Conservation (phyloP, 2,329 filamentous ascomycete species). For the Furcasterigmium sp. region DNA sequence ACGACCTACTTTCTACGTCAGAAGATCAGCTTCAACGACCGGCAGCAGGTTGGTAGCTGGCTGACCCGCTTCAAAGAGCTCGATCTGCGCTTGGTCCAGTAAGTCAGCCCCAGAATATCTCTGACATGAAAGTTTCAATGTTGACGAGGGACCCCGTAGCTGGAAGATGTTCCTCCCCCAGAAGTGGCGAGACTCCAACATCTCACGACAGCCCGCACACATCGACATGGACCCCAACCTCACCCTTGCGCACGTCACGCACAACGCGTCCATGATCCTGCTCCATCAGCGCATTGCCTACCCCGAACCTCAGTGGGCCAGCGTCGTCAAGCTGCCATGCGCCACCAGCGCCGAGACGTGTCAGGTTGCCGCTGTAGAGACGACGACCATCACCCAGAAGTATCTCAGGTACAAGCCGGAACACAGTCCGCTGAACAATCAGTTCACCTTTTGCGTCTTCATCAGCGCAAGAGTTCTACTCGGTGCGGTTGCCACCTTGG, state of each 20-base stretch:
- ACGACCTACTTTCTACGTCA: constrained; percentile 40
- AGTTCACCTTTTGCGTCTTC: constrained; percentile 41
- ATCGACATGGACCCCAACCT: constrained; percentile 41
- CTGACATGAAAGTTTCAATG: neutral
- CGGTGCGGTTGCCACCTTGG: too few relatives aligned
- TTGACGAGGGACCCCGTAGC: constrained; percentile 7
- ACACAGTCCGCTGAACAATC: constrained; percentile 21
- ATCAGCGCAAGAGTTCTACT: constrained; percentile 37
- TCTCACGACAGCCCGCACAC: constrained; percentile 16
- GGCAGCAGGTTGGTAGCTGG: constrained; percentile 35
- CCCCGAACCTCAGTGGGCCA: constrained; percentile 23
- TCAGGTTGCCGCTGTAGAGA: constrained; percentile 37
- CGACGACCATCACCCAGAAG: constrained; percentile 37
- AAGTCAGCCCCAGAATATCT: constrained; percentile 3
- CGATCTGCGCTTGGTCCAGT: constrained; percentile 38
- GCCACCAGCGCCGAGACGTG: constrained; percentile 43
- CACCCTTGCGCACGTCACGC: constrained; percentile 41
- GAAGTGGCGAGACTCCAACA: constrained; percentile 32
- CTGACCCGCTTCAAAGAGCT: constrained; percentile 42
- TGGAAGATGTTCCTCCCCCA: constrained; percentile 39
- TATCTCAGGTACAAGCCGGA: constrained; percentile 32
- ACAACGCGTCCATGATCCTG: constrained; percentile 44
- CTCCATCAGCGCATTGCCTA: constrained; percentile 44
- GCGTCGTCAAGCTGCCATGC: constrained; percentile 29
- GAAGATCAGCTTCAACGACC: constrained; percentile 29